Base-by-base conservation (phyloP, 208 protist species). In the Acanthamoeba royreba region DNA sequence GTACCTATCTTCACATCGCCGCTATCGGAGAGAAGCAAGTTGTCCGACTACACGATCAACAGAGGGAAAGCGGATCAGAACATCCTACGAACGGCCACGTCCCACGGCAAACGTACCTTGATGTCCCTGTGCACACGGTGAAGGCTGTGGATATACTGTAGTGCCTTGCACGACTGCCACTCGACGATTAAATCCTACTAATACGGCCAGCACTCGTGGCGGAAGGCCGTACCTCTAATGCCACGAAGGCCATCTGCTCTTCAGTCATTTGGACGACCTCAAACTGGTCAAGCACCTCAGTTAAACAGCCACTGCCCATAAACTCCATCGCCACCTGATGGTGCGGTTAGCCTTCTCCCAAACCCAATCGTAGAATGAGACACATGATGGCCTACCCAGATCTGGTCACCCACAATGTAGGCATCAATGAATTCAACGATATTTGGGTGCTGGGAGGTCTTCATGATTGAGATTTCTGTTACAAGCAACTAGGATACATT, bases 101-200 rank as follows among this genome's bases (percentile, higher is more conserved):
- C n/a, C n/a, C n/a, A n/a, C n/a, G n/a, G n/a, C n/a, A n/a, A n/a
- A n/a, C n/a, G n/a, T n/a, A n/a, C n/a, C 79, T 98, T 98, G 15
- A 98, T 97, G 89, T 98, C 97, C 49, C 97, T 53, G 89, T 98
- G 97, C 31, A 98, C 97, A 38, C 96, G 53, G 49, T 97, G 79
- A 9, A 96, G 94, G 47, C 72, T 85, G 94, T 98, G 97, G 19
- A 97, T 94, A 88, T 96, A 97, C 43, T 43, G 53, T 0, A 97
- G 81, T 19, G 95, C 96, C 45, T 94, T 90, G 43, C 28, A 38
- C 19, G 4, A 17, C 5, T 2, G 2, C 22, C 40, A 5, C 46
- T 72, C 15, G 85, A 35, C 33, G 15, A n/a, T 74, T 7, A 9
- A 55, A 17, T 43, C 22, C n/a, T 13, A 81, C 35, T 28, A 42